Percentiles rank a stretch among this genome's conserved stretches.
Evolutionary conservation across 2,329 filamentous ascomycete species (phyloP).

Genomic region (Phialemonium atrogriseum): DNA sequence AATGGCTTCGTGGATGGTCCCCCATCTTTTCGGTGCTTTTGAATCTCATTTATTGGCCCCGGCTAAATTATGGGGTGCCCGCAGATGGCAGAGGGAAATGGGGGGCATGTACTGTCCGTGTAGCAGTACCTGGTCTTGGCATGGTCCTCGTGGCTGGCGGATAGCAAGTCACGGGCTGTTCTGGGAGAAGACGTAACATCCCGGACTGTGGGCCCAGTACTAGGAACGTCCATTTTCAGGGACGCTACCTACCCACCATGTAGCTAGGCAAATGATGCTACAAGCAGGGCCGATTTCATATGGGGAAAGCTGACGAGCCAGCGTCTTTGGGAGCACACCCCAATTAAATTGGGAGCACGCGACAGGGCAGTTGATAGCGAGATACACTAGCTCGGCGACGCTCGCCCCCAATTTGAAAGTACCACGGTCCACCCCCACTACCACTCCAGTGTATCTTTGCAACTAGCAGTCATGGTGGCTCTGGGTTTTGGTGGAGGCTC

Average conservation of each 20-base stretch:
- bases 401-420: too few relatives aligned
- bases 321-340: slow-evolving; percentile 9
- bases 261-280: slow-evolving; percentile 5
- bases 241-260: neutral
- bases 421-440: too few relatives aligned
- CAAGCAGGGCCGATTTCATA: slow-evolving; percentile 17
- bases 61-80: slow-evolving; percentile 2
- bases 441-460: too few relatives aligned
- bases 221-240: neutral
- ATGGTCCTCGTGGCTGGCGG: too few relatives aligned
- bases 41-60: neutral
- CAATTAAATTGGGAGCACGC: slow-evolving; percentile 13
- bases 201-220: neutral
- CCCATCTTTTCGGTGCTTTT: slow-evolving; percentile 4
- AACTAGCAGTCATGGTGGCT: slow-evolving; percentile 9
- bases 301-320: slow-evolving; percentile 8
- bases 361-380: slow-evolving; percentile 8
- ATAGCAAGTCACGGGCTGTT: too few relatives aligned
- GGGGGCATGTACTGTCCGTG: slow-evolving; percentile 1
- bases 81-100: neutral
- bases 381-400: slow-evolving; percentile 10
- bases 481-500: slow-evolving; percentile 18
- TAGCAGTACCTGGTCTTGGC: neutral
- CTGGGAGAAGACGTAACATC: too few relatives aligned
- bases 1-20: neutral